phyloP scores from a whole-genome alignment of 106 monocot genomes.

The Platanthera guangdongensis region DNA sequence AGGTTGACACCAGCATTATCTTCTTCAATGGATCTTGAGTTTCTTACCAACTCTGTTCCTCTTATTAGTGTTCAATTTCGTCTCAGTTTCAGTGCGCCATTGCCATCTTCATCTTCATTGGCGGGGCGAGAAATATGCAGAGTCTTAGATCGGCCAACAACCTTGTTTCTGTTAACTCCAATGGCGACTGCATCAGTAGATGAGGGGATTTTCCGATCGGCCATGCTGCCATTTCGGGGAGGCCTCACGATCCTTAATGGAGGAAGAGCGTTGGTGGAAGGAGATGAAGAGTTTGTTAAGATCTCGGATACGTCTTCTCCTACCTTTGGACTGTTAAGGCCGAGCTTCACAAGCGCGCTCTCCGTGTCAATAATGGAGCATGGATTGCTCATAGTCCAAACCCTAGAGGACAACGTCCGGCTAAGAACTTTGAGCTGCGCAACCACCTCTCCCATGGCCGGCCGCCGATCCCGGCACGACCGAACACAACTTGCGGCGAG shows the following conservation, averaged over 20 bases:
- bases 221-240: constrained; percentile 20
- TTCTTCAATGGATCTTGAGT: constrained; percentile 7
- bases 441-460: constrained; percentile 73
- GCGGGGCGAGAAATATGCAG: constrained; percentile 6
- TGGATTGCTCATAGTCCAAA: constrained; percentile 66
- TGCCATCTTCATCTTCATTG: constrained; percentile 12
- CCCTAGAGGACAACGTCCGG: constrained; percentile 28
- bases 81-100: constrained; percentile 1
- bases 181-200: constrained; percentile 4
- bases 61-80: constrained; percentile 21
- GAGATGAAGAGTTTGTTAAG: constrained; percentile 10
- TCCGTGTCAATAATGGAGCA: constrained; percentile 61
- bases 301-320: constrained; percentile 10
- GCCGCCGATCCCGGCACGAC: constrained; percentile 47
- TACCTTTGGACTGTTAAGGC: not conserved
- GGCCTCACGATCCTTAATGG: constrained; percentile 22
- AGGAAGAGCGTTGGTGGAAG: not conserved
- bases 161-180: constrained; percentile 3
- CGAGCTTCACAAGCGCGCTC: constrained; percentile 11
- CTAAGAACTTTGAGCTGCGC: constrained; percentile 48
- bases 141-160: constrained; percentile 21
- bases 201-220: constrained; percentile 26
- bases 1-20: constrained; percentile 9
- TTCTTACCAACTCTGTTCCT: not conserved
- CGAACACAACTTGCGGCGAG: constrained; percentile 78